phyloP scores from a whole-genome alignment of 106 monocot species.

The Dendrobium chrysotoxum region DNA sequence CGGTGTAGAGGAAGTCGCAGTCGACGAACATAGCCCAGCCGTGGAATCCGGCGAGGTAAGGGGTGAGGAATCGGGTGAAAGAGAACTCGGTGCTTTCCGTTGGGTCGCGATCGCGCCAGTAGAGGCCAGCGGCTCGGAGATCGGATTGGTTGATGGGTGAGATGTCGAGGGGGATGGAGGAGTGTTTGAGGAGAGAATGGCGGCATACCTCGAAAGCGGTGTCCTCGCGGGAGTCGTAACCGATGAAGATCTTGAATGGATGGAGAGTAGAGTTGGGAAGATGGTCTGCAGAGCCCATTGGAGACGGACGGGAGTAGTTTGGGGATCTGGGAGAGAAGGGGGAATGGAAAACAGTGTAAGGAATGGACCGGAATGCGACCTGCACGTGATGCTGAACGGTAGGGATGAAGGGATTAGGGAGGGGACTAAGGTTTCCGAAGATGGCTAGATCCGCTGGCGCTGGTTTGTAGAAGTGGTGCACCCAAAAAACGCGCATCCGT shows the following conservation, averaged over 20 bases:
- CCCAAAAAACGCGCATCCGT: background rate
- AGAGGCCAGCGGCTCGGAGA: constrained; percentile 32
- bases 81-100: constrained; percentile 58
- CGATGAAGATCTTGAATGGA: constrained; percentile 40
- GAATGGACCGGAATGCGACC: background rate
- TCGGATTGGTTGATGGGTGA: constrained; percentile 26
- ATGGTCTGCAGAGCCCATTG: background rate
- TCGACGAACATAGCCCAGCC: constrained; percentile 59
- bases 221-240: constrained; percentile 43
- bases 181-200: constrained; percentile 31
- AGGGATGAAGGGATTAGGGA: background rate
- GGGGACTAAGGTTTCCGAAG: background rate
- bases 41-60: constrained; percentile 32
- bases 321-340: background rate
- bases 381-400: background rate
- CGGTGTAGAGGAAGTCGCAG: constrained; percentile 57
- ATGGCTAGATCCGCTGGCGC: background rate
- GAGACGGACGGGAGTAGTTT: background rate
- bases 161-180: constrained; percentile 30
- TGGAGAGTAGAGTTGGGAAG: background rate
- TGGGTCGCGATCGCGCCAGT: constrained; percentile 36
- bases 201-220: constrained; percentile 40
- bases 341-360: background rate
- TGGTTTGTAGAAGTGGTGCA: background rate
- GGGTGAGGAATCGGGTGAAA: constrained; percentile 64